Conservation (phyloP, 1,284 basidiomycete species). For the Sanghuangporus baumii region DNA sequence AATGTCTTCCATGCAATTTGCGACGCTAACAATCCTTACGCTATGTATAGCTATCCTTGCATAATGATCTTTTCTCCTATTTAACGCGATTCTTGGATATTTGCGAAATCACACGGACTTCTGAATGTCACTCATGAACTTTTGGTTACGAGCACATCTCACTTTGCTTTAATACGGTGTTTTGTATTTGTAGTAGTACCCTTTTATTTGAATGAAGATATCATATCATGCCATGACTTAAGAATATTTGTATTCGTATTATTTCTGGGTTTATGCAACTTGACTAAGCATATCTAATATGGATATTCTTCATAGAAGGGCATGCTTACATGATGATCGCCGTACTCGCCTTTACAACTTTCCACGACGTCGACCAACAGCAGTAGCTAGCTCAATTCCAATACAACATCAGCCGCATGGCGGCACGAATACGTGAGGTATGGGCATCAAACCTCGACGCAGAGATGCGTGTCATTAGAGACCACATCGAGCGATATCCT, state of each 20-base stretch:
- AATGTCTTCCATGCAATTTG: not conserved
- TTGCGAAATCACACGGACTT: conserved; percentile 3
- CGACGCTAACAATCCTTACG: not conserved
- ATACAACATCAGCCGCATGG: conserved; percentile 8
- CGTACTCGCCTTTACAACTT: not conserved
- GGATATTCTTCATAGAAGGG: not conserved
- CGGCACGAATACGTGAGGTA: conserved; percentile 76
- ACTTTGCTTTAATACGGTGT: not conserved
- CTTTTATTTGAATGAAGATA: not conserved
- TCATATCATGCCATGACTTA: not conserved
- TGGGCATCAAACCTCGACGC: conserved; percentile 92
- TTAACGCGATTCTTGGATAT: not conserved
- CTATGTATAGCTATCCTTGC: conserved; percentile 1
- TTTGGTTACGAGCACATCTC: not conserved
- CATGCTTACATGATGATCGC: not conserved
- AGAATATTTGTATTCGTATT: not conserved
- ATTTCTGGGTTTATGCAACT: not conserved
- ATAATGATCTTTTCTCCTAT: not conserved
- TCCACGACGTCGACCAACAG: not conserved
- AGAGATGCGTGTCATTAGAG: conserved; percentile 87
- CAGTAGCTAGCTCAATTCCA: not conserved
- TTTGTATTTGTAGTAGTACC: conserved; percentile 1
- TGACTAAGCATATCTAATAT: not conserved
- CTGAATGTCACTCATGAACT: conserved; percentile 6
- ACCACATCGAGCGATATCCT: conserved; percentile 85